Evolutionary conservation across 805 yeast species (phyloP).

Genomic region (Spathaspora passalidarum): DNA sequence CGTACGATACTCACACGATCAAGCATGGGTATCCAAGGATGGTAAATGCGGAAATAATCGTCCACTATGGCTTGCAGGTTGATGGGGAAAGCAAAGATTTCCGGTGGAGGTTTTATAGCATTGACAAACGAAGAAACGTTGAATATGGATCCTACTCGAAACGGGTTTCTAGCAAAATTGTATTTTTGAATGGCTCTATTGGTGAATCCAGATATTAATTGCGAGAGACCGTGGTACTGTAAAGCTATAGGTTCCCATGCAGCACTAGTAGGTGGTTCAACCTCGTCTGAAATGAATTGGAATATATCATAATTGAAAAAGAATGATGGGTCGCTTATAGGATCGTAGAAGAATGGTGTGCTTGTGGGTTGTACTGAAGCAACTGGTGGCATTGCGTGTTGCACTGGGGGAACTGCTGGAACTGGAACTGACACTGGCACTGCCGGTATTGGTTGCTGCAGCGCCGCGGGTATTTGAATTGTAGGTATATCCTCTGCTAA

Average conservation of each 20-base stretch:
- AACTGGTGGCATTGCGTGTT: background rate
- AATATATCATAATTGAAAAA: conserved; percentile 16
- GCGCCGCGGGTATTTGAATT: background rate
- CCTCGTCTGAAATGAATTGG: conserved; percentile 15
- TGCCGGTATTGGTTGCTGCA: background rate
- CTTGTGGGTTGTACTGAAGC: background rate
- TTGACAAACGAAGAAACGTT: conserved; percentile 15
- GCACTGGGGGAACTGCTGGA: background rate
- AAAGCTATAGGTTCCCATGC: conserved; percentile 17
- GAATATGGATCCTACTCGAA: conserved; percentile 23
- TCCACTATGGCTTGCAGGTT: conserved; percentile 14
- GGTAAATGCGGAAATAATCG: conserved; percentile 17
- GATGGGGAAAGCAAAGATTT: conserved; percentile 16
- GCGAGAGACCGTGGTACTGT: conserved; percentile 19
- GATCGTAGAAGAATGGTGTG: conserved; percentile 5
- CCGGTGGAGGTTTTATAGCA: conserved; percentile 14
- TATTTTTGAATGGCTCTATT: conserved; percentile 15
- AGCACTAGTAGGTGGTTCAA: conserved; percentile 8
- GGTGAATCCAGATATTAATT: conserved; percentile 19
- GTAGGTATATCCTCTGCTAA: background rate
- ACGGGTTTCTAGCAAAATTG: conserved; percentile 16
- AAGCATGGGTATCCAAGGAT: conserved; percentile 22
- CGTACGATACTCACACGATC: conserved; percentile 16
- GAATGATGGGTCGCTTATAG: conserved; percentile 14
- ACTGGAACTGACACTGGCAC: background rate